Percentiles rank a stretch among this genome's conserved stretches.
Evolutionary conservation across 345 rosid species (phyloP).

Genomic region (Aquilaria sinensis): DNA sequence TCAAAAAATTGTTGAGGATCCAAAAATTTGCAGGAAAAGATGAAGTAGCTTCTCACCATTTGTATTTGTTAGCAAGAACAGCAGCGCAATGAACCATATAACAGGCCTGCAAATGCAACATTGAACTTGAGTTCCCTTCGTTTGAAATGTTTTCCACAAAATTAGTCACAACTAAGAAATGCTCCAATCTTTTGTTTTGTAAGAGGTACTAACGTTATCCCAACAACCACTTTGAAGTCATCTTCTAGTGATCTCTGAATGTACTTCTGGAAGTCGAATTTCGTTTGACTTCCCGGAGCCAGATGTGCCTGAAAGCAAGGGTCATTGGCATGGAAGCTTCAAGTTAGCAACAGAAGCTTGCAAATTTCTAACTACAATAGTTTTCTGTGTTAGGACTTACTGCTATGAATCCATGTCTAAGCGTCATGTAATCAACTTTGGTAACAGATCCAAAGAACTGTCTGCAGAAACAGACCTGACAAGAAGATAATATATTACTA

Average conservation of each 20-base stretch:
- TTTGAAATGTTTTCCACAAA: no score
- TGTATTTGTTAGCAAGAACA: slow-evolving; percentile 68
- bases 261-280: slow-evolving; percentile 74
- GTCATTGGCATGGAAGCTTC: neutral
- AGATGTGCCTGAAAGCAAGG: slow-evolving; percentile 69
- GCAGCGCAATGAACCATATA: slow-evolving; percentile 68
- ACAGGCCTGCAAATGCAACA: slow-evolving; percentile 48
- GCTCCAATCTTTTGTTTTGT: neutral
- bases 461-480: slow-evolving; percentile 88
- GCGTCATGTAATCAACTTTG: slow-evolving; percentile 76
- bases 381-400: slow-evolving; percentile 23
- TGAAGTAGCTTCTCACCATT: slow-evolving; percentile 39
- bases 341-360: neutral
- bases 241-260: slow-evolving; percentile 76
- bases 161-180: no score
- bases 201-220: slow-evolving; percentile 51
- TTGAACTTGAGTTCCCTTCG: neutral
- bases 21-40: neutral
- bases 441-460: slow-evolving; percentile 86
- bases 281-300: slow-evolving; percentile 57
- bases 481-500: neutral
- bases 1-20: neutral
- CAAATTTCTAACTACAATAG: neutral
- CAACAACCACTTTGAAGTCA: slow-evolving; percentile 83
- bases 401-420: slow-evolving; percentile 87